Percentiles rank a stretch among this genome's conserved stretches.
Conservation (phyloP, 2,329 filamentous ascomycete species). For the Xylaria digitata region DNA sequence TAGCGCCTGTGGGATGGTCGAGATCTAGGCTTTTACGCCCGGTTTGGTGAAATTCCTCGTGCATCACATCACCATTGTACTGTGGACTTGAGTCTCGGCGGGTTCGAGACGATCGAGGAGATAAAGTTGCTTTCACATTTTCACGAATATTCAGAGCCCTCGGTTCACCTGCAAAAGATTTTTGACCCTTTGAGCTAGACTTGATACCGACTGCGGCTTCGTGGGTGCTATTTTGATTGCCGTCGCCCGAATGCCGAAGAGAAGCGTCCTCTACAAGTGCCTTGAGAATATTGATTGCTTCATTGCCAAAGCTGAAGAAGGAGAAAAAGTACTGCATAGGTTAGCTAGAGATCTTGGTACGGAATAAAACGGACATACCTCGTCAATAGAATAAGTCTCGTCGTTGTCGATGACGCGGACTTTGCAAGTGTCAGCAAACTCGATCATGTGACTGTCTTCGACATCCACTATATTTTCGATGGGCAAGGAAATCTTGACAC, state of each 20-base stretch:
- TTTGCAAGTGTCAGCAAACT: constrained; percentile 94
- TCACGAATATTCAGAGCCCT: constrained; percentile 62
- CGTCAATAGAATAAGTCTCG: constrained; percentile 94
- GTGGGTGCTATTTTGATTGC: constrained; percentile 24
- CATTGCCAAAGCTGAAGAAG: constrained; percentile 87
- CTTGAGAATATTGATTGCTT: constrained; percentile 82
- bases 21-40: constrained; percentile 65
- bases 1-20: constrained; percentile 56
- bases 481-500: constrained; percentile 93
- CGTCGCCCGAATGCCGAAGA: constrained; percentile 54
- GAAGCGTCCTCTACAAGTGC: constrained; percentile 75
- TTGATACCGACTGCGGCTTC: constrained; percentile 13
- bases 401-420: constrained; percentile 92
- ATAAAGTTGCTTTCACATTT: constrained; percentile 70
- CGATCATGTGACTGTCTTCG: constrained; percentile 89
- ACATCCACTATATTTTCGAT: constrained; percentile 91
- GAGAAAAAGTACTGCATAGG: constrained; percentile 90
- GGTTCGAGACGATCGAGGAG: constrained; percentile 60
- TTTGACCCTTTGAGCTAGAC: constrained; percentile 31
- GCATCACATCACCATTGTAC: constrained; percentile 63
- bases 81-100: constrained; percentile 64
- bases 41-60: constrained; percentile 62
- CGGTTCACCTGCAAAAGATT: constrained; percentile 40
- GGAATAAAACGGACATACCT: constrained; percentile 63
- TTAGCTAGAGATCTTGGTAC: constrained; percentile 41